phyloP scores from a whole-genome alignment of 2,329 filamentous ascomycete genomes.

The Fusarium floridanum region DNA sequence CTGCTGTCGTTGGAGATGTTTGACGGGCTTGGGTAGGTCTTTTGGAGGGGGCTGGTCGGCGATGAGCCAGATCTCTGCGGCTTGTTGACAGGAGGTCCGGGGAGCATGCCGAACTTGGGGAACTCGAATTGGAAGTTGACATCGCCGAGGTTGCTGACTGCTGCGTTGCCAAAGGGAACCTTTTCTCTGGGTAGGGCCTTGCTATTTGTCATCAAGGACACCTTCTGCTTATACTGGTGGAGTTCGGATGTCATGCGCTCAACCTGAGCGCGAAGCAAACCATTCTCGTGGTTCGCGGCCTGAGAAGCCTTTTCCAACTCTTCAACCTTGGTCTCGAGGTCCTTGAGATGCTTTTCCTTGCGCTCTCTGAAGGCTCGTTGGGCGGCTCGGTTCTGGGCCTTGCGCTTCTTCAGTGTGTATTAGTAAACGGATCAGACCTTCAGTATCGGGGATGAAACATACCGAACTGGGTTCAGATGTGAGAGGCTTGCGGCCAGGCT shows the following conservation, averaged over 20 bases:
- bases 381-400: conserved; percentile 93
- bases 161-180: conserved; percentile 58
- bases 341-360: conserved; percentile 91
- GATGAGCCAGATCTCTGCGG: conserved; percentile 47
- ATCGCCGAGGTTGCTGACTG: conserved; percentile 73
- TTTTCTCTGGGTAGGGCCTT: conserved; percentile 56
- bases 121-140: conserved; percentile 97
- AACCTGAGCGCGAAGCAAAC: conserved; percentile 84
- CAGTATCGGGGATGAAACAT: conserved; percentile 59
- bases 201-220: conserved; percentile 69
- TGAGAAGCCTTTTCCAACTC: conserved; percentile 87
- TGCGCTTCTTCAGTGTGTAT: conserved; percentile 77
- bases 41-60: conserved; percentile 50
- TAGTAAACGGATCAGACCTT: conserved; percentile 21
- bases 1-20: conserved; percentile 47
- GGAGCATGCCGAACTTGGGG: conserved; percentile 87
- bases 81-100: conserved; percentile 57
- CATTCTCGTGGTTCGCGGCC: conserved; percentile 87
- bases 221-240: conserved; percentile 88
- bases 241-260: conserved; percentile 89
- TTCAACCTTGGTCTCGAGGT: conserved; percentile 82
- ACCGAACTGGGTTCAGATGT: conserved; percentile 97
- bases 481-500: conserved; percentile 94
- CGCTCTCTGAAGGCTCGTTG: conserved; percentile 94
- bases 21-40: conserved; percentile 42